Base-by-base conservation (phyloP, 2,329 filamentous ascomycete species). In the Phoma sp. region DNA sequence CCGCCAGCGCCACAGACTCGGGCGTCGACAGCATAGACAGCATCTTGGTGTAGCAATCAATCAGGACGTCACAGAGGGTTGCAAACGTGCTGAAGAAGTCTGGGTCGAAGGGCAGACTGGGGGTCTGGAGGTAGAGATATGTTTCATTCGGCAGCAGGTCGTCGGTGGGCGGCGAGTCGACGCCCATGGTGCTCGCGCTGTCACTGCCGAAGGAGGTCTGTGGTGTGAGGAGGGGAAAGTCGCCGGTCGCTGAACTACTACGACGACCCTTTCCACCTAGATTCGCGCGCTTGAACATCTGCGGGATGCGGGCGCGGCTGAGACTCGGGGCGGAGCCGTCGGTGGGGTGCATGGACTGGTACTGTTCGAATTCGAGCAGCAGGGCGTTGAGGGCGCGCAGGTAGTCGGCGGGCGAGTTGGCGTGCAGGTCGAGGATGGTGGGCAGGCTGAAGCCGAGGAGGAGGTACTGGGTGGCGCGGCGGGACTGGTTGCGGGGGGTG, bases 71-170 rank as follows among this genome's bases (percentile, higher is more conserved):
- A 78, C 95, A 98, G 6, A 99, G 82, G 11, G 95, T 97, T 12
- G 92, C 89, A 77, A 98, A 98, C 0, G 93, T 97, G 78, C 96
- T 92, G 74, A 93, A 95, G 69, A 96, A 99, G 76, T 99, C 95
- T 0, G 95, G 95, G 61, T 98, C 93, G 70, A 99, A 99, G 0
- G 95, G 95, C 40, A 99, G 78, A 14, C 87, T 89, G 0, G 95
- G 95, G n/a, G 93, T 98, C 17, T 97, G 83, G 1, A 99, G 82
- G 72, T 93, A 88, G 0, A 87, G 86, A 74, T 97, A 99, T 67
- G 96, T 91, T 69, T 96, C 92, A 30, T 92, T 92, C n/a, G 73
- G 74, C 6, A 71, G 58, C 10, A 76, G 71, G 43, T 73, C 71
- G 52, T 69, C 64, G 21, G 65, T 33, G 66, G 74, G 42, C 65